Percentiles rank a stretch among this genome's conserved stretches.
These are phyloP conservation scores for Wickerhamomyces kurtzmanii DNA, from an alignment of 805 yeast genomes.

Conservation along the genomic window DNA sequence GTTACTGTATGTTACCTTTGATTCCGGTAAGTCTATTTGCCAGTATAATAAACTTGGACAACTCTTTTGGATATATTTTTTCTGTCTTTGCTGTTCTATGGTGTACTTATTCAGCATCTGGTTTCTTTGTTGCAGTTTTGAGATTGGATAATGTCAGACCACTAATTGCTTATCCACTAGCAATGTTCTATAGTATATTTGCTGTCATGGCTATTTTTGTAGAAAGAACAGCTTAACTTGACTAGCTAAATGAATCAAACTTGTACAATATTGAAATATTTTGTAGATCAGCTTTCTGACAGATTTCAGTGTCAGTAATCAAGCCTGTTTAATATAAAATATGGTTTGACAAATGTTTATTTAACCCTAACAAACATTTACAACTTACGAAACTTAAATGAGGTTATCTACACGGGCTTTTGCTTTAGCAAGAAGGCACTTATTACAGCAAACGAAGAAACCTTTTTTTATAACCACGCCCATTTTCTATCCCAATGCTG, in stretches of 20 bases:
- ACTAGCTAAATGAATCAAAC: too few relatives aligned
- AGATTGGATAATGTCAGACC: constrained; percentile 79
- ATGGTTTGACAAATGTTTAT: too few relatives aligned
- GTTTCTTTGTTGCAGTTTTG: constrained; percentile 80
- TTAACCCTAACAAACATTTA: too few relatives aligned
- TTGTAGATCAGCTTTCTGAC: too few relatives aligned
- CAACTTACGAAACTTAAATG: too few relatives aligned
- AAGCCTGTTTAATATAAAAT: too few relatives aligned
- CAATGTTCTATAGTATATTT: constrained; percentile 86
- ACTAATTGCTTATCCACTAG: constrained; percentile 87
- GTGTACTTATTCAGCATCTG: constrained; percentile 93
- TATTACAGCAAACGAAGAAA: too few relatives aligned
- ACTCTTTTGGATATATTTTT: constrained; percentile 59
- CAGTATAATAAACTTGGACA: constrained; percentile 59
- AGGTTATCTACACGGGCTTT: too few relatives aligned
- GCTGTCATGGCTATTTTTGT: constrained; percentile 93
- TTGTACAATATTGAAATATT: too few relatives aligned
- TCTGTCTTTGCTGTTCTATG: constrained; percentile 65
- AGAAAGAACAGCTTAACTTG: too few relatives aligned
- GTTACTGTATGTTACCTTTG: constrained; percentile 87
- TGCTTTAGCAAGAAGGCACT: too few relatives aligned
- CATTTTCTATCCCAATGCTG: constrained; percentile 92
- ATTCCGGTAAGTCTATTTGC: constrained; percentile 70
- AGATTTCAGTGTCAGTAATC: too few relatives aligned
- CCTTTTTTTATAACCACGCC: constrained; percentile 69